Base-by-base conservation (phyloP, 1,284 basidiomycete genomes). In the Malassezia nana region DNA sequence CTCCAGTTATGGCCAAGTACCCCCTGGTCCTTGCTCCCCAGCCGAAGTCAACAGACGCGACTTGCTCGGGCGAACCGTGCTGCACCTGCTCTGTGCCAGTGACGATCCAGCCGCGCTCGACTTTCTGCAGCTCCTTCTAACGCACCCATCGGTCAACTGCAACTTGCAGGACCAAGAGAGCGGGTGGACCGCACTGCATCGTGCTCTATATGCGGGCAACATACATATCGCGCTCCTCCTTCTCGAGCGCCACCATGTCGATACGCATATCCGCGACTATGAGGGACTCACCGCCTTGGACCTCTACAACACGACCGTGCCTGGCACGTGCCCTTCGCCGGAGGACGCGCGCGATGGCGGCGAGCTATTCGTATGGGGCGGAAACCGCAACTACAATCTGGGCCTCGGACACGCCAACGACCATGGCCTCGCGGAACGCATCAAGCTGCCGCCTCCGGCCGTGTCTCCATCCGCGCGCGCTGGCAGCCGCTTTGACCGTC, bases 281-380 rank as follows among this genome's bases (percentile, higher is more conserved):
- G 92, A 96, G 67, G 92, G 90, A 1, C 84, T 94, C 73, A 89
- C 88, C 0, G 83, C 90, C 0, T 91, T 91, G 62, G 92, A 98
- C 68, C 77, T 98, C 24, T 96, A 90, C 77, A 95, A 95, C 68
- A 62, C 66, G 8, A 72, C 71, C 16, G 64, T 74, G 12, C 52
- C 58, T 1, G 69, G 69, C 9, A 70, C 69, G 4, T 66, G 64
- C 48, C 69, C 68, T 0, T 45, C 49, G 6, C 32, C 57, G 6
- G 58, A 29, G 5, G 44, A 50, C 20, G 47, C 40, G 3, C 16
- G n/a, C 8, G 9, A 35, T 7, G 53, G 47, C 13, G 62, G 58
- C 6, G 79, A 94, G 50, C 76, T 98, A 12, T 86, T 83, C 64
- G 88, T 86, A 0, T 99, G 92, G 92, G 94, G 94, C 13, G 79